Base-by-base conservation (phyloP, 2,329 filamentous ascomycete species). In the Periconia sp. region DNA sequence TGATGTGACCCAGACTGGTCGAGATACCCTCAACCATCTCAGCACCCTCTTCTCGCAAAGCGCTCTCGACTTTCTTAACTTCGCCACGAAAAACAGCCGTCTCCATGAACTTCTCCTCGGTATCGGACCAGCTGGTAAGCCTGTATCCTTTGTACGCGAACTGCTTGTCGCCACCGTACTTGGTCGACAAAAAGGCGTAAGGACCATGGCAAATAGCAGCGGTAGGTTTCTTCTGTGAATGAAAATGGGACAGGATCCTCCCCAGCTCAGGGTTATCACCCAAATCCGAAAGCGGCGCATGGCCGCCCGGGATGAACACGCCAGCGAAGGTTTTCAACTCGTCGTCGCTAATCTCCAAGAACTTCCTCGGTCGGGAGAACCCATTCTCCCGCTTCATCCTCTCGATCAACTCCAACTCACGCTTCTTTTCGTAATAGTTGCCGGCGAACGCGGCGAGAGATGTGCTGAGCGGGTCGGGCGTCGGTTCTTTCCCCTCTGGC, bases 161-260 rank as follows among this genome's bases (percentile, higher is more conserved):
- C 30, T 67, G 62, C 53, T 63, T 62, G 30, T 63, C 53, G 0
- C 69, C 73, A 0, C 61, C 68, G 15, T 61, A 56, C 57, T 74
- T 76, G 0, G 77, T 79, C 5, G 71, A 75, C 14, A 80, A 52
- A 37, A 79, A 70, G 1, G 76, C 78, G 59, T 74, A 78, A 0
- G 77, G 76, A 1, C 78, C 78, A 50, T 80, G 77, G 40, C 77
- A 79, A n/a, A 79, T 74, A 2, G 71, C 73, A 1, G 76, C 76
- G 0, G 77, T 79, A 0, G 77, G 76, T 55, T 79, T 79, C 3
- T 67, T 61, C 53, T 70, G 56, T 1, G 45, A 44, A 49, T 79
- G 74, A 57, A 79, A 79, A 30, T 75, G 73, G 2, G 56, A 58
- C 47, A 80, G 47, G 3, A 79, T 75, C 3, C 76, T 68, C 0